Percentiles rank a stretch among this genome's conserved stretches.
Conservation (phyloP, 768 basidiomycete species). For the Amanita fuliginea region DNA sequence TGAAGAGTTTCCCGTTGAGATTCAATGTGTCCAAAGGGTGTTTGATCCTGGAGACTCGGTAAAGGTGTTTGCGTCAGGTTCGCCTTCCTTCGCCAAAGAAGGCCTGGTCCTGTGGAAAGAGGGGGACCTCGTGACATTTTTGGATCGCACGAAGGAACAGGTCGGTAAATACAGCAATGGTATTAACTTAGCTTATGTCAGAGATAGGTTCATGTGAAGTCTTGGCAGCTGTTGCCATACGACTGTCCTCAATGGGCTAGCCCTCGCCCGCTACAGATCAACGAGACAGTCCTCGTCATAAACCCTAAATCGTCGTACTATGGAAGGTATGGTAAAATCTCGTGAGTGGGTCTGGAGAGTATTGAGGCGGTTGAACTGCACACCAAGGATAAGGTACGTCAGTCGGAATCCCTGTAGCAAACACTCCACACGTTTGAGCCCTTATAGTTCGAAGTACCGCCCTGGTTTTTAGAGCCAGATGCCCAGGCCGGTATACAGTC, state of each 20-base stretch:
- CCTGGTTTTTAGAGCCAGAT: neutral
- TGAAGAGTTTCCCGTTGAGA: neutral
- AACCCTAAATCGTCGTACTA: neutral
- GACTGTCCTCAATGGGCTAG: neutral
- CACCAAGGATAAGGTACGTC: neutral
- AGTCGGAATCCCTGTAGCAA: no score
- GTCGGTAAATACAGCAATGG: no score
- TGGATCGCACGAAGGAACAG: no score
- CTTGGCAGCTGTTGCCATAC: neutral
- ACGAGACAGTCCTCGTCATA: neutral
- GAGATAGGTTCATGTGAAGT: neutral
- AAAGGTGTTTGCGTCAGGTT: neutral
- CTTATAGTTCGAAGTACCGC: neutral
- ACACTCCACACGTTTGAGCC: no score
- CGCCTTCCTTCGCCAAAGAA: neutral
- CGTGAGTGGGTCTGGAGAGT: no score
- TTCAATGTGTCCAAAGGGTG: neutral
- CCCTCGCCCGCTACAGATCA: neutral
- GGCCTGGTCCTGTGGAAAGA: neutral
- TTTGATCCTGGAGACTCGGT: neutral
- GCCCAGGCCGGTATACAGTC: neutral
- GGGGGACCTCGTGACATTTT: no score
- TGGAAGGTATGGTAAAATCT: no score
- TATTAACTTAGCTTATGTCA: no score
- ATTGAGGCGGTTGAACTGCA: neutral